A percentile compares a stretch with the other conserved stretches of the same genome.
Evolutionary conservation across 768 basidiomycete species (phyloP).

Genomic region (Holtermannia corniformis): DNA sequence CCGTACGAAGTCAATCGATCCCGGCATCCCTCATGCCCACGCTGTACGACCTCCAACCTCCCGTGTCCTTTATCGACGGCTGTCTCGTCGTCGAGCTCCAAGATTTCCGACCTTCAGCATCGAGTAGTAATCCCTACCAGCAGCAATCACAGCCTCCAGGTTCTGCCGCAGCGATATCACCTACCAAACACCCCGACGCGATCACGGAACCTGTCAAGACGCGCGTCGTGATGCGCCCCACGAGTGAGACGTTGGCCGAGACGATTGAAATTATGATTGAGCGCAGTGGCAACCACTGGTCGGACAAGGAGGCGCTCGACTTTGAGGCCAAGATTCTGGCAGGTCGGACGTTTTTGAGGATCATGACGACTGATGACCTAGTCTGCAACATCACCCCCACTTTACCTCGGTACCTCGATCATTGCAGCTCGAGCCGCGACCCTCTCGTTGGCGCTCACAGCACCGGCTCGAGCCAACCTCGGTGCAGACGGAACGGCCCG

Average conservation of each 20-base stretch:
- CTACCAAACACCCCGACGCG: neutral
- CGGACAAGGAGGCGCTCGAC: slow-evolving; percentile 40
- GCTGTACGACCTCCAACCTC: slow-evolving; percentile 32
- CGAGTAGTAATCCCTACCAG: neutral
- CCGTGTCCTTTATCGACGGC: slow-evolving; percentile 31
- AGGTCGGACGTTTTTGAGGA: slow-evolving; percentile 9
- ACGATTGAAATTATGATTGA: slow-evolving; percentile 30
- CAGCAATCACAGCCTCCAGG: neutral
- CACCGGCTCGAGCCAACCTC: slow-evolving; percentile 29
- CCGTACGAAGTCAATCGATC: slow-evolving; percentile 42
- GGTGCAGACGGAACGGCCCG: slow-evolving; percentile 24
- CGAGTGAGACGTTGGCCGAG: slow-evolving; percentile 26
- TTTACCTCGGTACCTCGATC: slow-evolving; percentile 40
- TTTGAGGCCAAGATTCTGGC: slow-evolving; percentile 43
- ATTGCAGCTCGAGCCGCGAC: slow-evolving; percentile 38
- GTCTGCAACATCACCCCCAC: slow-evolving; percentile 42
- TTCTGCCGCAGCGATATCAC: neutral
- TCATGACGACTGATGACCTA: neutral
- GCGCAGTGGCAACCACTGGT: slow-evolving; percentile 29
- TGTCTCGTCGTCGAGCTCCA: slow-evolving; percentile 46
- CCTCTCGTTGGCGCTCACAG: slow-evolving; percentile 31
- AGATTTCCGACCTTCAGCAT: slow-evolving; percentile 35
- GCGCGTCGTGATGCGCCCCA: slow-evolving; percentile 31
- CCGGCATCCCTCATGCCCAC: slow-evolving; percentile 41
- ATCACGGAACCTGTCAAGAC: slow-evolving; percentile 2